phyloP scores from a whole-genome alignment of 2,329 filamentous ascomycete species.

The Berkeleyomyces basicola region DNA sequence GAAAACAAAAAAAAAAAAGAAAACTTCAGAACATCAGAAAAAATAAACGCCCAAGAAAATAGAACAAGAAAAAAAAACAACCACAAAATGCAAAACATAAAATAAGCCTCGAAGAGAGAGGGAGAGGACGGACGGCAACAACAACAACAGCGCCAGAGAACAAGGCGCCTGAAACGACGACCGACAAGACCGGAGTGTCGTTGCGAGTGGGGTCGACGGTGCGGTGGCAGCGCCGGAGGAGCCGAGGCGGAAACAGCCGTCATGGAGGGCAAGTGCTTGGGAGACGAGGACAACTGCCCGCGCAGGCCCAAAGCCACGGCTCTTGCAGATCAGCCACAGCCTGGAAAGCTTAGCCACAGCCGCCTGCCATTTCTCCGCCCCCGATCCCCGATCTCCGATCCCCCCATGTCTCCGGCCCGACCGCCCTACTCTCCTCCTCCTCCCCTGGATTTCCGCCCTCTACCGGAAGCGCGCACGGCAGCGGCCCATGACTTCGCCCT shows the following conservation, averaged over 20 bases:
- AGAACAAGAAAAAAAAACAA: neutral
- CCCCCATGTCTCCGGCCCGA: neutral
- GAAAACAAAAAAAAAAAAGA: constrained; percentile 4
- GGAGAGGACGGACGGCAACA: neutral
- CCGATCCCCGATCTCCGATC: no score
- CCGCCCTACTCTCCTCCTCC: neutral
- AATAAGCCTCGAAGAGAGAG: neutral
- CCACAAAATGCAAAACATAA: neutral
- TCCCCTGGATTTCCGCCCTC: constrained; percentile 14
- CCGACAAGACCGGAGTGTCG: no score
- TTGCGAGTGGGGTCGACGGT: no score
- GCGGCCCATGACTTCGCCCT: constrained; percentile 96
- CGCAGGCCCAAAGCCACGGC: no score
- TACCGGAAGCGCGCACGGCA: constrained; percentile 78
- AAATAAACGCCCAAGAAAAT: constrained; percentile 6
- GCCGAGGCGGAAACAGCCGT: neutral
- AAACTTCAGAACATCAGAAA: neutral
- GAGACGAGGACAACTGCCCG: no score
- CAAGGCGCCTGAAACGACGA: no score
- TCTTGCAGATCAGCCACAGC: no score
- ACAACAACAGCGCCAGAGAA: neutral
- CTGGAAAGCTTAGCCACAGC: no score
- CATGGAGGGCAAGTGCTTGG: neutral
- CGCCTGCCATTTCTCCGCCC: no score
- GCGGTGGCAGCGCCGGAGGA: neutral